Evolutionary conservation across 2,329 filamentous ascomycete genomes (phyloP).

Genomic region (Alternaria sp.): DNA sequence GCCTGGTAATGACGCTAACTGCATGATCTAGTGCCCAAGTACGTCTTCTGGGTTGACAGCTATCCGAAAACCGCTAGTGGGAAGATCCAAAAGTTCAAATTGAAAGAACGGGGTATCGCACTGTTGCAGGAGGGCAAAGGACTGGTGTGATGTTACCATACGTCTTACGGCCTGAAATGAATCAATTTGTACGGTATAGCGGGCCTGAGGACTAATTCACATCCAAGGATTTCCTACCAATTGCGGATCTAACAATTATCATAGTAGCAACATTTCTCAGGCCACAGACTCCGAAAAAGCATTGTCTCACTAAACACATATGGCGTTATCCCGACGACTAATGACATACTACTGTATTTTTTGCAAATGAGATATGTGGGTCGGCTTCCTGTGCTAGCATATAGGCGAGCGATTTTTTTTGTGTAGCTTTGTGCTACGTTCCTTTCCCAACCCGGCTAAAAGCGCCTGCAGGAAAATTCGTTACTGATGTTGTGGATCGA

Average conservation of each 20-base stretch:
- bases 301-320: not conserved
- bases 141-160: slow-evolving; percentile 1
- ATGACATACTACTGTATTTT: not conserved
- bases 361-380: not conserved
- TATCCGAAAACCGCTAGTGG: slow-evolving; percentile 96
- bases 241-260: not conserved
- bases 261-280: not conserved
- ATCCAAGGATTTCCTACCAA: not conserved
- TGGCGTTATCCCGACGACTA: not conserved
- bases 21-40: slow-evolving; percentile 69
- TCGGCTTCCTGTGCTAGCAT: not conserved
- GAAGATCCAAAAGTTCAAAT: slow-evolving; percentile 94
- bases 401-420: not conserved
- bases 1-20: not conserved
- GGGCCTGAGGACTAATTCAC: not conserved
- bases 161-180: not conserved
- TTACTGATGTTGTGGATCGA: not conserved
- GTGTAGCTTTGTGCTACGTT: not conserved
- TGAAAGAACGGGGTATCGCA: slow-evolving; percentile 69
- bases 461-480: not conserved
- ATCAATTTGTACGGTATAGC: not conserved
- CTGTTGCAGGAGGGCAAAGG: slow-evolving; percentile 38
- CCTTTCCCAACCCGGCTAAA: not conserved
- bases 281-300: not conserved
- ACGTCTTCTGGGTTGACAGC: slow-evolving; percentile 85